phyloP scores from a whole-genome alignment of 2,329 filamentous ascomycete species.

The Samsoniella hepiali region DNA sequence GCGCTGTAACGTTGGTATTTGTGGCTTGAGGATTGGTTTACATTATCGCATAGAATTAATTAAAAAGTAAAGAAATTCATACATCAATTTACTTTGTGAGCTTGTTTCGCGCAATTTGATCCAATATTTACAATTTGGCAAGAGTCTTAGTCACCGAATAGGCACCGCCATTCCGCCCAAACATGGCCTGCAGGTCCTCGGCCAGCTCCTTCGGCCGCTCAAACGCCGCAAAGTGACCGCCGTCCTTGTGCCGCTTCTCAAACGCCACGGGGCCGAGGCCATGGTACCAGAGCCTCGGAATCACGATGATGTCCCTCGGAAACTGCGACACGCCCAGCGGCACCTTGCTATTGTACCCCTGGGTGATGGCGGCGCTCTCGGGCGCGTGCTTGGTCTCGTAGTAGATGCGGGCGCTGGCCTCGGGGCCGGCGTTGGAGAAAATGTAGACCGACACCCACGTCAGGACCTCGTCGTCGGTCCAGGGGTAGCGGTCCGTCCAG shows the following conservation, averaged over 20 bases:
- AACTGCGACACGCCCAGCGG: conserved; percentile 48
- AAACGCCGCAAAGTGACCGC: conserved; percentile 56
- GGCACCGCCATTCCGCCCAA: conserved; percentile 47
- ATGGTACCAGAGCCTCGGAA: conserved; percentile 51
- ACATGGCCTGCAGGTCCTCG: conserved; percentile 52
- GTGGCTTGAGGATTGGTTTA: neutral
- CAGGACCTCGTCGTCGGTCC: conserved; percentile 69
- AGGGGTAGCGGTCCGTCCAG: conserved; percentile 68
- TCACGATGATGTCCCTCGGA: conserved; percentile 52
- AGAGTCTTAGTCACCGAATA: conserved; percentile 33
- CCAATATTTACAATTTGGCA: neutral
- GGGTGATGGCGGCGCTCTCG: neutral
- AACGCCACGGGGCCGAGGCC: conserved; percentile 57
- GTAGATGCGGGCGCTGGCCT: conserved; percentile 65
- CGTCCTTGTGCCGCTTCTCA: conserved; percentile 45
- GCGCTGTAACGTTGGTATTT: too few species aligned
- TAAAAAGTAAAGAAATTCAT: neutral
- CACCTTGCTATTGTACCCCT: conserved; percentile 23
- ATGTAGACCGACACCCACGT: conserved; percentile 71
- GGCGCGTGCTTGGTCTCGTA: conserved; percentile 57
- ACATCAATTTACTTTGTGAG: neutral
- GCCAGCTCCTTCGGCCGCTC: conserved; percentile 51
- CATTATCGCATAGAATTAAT: neutral
- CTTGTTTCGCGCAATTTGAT: too few species aligned
- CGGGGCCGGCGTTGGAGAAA: conserved; percentile 64